Base-by-base conservation (phyloP, 208 protist genomes). In the Naegleria lovaniensis region DNA sequence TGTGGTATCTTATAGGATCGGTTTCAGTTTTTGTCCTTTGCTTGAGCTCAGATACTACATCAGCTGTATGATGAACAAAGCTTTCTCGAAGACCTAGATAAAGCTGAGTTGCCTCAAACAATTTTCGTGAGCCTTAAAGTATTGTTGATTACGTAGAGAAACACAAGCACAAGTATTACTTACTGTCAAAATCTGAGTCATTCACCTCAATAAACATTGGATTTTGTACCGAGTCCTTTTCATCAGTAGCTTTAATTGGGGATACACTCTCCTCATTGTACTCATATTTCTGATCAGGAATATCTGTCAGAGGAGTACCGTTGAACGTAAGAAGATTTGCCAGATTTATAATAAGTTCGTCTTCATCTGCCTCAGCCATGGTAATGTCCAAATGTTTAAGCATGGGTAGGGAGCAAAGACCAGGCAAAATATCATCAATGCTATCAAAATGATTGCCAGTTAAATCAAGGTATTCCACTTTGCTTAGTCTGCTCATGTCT, bases 321-420 rank as follows among this genome's bases (percentile, higher is more conserved):
- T 96, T 96, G 91, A 96, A 95, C 84, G 90, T 92, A 40, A 94
- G 90, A 13, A 96, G 91, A 22, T 90, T 83, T 13, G 94, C 93
- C 19, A 97, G 90, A 33, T 92, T 67, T 43, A 96, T 76, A 75
- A 97, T 96, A 15, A 97, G 91, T 58, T 95, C 93, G 79, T 96
- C 94, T 92, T 97, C 95, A 90, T 96, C 96, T 22, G 67, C 91
- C 40, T 94, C 93, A 22, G 93, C 92, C 16, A 97, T 90, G 29
- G 93, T 93, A 75, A 97, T 93, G 36, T 91, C 92, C 33, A 97
- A 92, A 48, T 93, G 88, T 29, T 79, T 83, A 25, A 97, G 91
- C 25, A 76, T 59, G n/a, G 92, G 92, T 19, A 97, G 92, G 39
- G 91, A 93, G 15, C 88, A 93, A 16, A 97, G 92, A 2, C 95